These are phyloP conservation scores for Aegilops sharonensis DNA, from an alignment of 176 grass and related monocot genomes.

Conservation along the genomic window DNA sequence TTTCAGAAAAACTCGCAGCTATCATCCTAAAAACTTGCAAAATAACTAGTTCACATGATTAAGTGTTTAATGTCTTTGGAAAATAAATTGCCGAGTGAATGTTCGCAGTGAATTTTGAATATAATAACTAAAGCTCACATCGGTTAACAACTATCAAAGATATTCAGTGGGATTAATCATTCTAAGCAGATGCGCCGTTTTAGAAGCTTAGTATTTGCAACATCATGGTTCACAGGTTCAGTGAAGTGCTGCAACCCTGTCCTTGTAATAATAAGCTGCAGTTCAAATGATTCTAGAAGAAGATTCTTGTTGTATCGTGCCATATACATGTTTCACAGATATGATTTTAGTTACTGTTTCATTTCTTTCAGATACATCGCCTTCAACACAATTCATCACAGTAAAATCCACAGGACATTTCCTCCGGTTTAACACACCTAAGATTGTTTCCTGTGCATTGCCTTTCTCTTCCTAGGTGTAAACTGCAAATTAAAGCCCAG, in stretches of 20 bases:
- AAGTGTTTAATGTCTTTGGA: background rate
- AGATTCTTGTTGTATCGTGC: background rate
- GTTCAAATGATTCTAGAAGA: background rate
- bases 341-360: background rate
- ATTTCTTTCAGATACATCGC: background rate
- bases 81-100: slow-evolving; percentile 3
- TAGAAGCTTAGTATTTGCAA: background rate
- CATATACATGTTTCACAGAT: background rate
- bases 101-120: background rate
- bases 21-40: background rate
- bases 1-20: background rate
- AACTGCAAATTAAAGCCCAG: background rate
- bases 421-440: background rate
- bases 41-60: background rate
- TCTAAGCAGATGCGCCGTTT: background rate
- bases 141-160: background rate
- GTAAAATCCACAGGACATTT: background rate
- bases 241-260: background rate
- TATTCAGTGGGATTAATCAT: background rate
- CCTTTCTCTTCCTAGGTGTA: background rate
- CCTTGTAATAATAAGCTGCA: background rate
- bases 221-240: background rate
- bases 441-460: background rate
- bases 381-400: background rate
- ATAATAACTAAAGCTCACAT: background rate